Conservation (phyloP, 2,329 filamentous ascomycete species). For the Penicillium sp. region DNA sequence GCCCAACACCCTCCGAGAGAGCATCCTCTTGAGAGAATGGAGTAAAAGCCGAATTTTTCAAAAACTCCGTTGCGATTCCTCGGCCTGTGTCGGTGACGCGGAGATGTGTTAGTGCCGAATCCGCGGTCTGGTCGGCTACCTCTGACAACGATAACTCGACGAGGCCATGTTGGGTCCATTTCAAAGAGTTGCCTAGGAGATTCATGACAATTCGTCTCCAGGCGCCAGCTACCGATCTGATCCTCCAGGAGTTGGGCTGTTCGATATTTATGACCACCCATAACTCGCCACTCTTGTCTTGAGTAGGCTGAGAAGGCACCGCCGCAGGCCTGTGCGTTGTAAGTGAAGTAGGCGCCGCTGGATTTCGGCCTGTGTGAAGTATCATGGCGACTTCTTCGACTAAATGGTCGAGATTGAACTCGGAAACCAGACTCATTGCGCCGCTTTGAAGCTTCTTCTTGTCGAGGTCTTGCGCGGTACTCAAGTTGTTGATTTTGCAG, state of each 20-base stretch:
- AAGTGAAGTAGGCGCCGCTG: constrained; percentile 10
- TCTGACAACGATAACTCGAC: constrained; percentile 33
- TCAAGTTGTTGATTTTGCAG: constrained; percentile 38
- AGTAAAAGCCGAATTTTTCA: constrained; percentile 59
- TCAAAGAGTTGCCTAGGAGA: constrained; percentile 40
- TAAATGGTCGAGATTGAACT: constrained; percentile 35
- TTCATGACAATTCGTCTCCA: constrained; percentile 43
- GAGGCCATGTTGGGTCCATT: constrained; percentile 37
- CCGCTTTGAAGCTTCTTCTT: constrained; percentile 11
- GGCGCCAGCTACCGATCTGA: constrained; percentile 31
- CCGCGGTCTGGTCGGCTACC: constrained; percentile 9
- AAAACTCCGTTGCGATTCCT: constrained; percentile 63
- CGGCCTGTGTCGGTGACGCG: constrained; percentile 63
- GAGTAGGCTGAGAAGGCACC: not conserved
- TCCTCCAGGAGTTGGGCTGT: constrained; percentile 31
- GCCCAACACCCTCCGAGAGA: constrained; percentile 61
- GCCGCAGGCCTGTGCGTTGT: constrained; percentile 9
- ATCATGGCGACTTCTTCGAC: constrained; percentile 34
- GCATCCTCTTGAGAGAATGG: constrained; percentile 65
- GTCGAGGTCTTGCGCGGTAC: not conserved
- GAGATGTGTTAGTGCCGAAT: constrained; percentile 30
- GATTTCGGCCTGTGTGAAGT: constrained; percentile 30
- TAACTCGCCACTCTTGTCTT: constrained; percentile 9
- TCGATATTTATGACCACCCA: constrained; percentile 34
- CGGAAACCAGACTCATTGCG: constrained; percentile 27